Evolutionary conservation across 2,329 filamentous ascomycete genomes (phyloP), one percentile per base, ranked within the genome.

Genomic region (Colletotrichum cordylinicola): DNA sequence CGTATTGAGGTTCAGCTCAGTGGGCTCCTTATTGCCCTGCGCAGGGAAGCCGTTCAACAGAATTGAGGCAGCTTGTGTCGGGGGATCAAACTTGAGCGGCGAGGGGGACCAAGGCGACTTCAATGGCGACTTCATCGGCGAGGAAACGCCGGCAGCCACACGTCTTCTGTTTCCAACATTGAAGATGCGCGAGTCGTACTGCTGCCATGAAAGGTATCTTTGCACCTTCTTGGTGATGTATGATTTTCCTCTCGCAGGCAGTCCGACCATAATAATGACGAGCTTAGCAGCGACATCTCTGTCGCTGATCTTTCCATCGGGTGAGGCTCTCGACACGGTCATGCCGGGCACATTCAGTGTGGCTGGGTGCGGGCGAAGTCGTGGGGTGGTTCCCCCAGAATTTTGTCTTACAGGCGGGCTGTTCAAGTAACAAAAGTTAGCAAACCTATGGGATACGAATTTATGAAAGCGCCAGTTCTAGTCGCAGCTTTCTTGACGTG

Each of bases 181-280:
- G 91, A 99, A 99, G 80, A 99, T 98, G 79, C 91, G 91, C 15
- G 96, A 97, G 81, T 98, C 95, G 85, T 99, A 96, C 82, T 99
- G 97, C 81, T 98, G 93, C 97, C 97, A 99, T 66, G 98, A 96
- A 67, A 99, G 88, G 83, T 98, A 99, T 77, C 97, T 92, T 75
- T 97, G 94, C 78, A 99, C 91, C 87, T 99, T 99, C 89, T 98
- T 98, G 77, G 97, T 98, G 81, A 99, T 98, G 86, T 99, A 99
- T 71, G 96, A 98, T 87, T 99, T 99, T 83, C 97, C 97, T 81
- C 97, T 91, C 12, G 97, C 97, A 4, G 97, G 97, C 80, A 99
- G 87, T 78, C 97, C 97, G 76, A 99, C 97, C 97, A 99, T 99
- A 83, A 99, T 93, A 81, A 99, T 98, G 82, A 98, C 95, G 77